Conservation (phyloP, 208 protist species). For the Tritrichomonas musculus region DNA sequence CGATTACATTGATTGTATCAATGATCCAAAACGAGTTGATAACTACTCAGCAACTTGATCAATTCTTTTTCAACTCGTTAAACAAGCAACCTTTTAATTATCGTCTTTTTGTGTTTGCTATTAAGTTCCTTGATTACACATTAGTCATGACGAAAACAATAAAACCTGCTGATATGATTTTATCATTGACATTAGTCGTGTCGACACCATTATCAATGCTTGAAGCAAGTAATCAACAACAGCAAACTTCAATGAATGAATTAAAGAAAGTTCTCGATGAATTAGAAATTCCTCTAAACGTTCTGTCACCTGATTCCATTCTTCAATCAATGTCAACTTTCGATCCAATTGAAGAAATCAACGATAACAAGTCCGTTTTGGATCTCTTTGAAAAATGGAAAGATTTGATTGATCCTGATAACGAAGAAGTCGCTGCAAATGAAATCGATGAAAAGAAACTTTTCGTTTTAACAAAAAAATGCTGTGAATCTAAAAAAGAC, state of each 20-base stretch:
- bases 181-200: not conserved
- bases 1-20: not conserved
- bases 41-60: not conserved
- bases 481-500: not conserved
- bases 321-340: not conserved
- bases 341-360: not conserved
- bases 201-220: not conserved
- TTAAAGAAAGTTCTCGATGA: not conserved
- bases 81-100: slow-evolving; percentile 15
- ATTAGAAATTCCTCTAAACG: not conserved
- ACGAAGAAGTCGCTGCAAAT: not conserved
- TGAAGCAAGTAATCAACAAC: not conserved
- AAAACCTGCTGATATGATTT: not conserved
- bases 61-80: not conserved
- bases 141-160: not conserved
- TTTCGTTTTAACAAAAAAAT: not conserved
- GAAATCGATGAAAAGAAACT: not conserved
- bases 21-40: not conserved
- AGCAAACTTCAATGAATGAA: not conserved
- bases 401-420: not conserved
- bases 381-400: not conserved
- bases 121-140: not conserved
- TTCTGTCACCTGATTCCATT: not conserved
- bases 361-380: not conserved
- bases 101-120: not conserved